These are phyloP conservation scores for Spinacia oleracea DNA, from an alignment of 179 eudicot species.

Conservation along the genomic window DNA sequence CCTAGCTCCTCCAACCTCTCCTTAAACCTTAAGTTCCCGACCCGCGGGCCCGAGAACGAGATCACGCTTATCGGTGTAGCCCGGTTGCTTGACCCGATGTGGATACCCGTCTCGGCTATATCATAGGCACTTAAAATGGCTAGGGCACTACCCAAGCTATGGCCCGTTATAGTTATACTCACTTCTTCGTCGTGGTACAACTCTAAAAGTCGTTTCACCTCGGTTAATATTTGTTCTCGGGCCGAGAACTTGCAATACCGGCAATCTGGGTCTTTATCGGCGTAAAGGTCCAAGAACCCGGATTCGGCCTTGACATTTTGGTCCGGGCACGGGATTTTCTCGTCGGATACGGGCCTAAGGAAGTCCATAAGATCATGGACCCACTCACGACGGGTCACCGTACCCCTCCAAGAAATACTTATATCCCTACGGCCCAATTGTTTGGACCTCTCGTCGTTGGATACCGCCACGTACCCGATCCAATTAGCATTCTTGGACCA, in stretches of 20 bases:
- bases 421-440: slow-evolving; percentile 58
- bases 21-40: slow-evolving; percentile 44
- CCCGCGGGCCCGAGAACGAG: slow-evolving; percentile 46
- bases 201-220: slow-evolving; percentile 36
- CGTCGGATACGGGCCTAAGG: slow-evolving; percentile 38
- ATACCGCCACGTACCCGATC: slow-evolving; percentile 61
- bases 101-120: slow-evolving; percentile 45
- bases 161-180: slow-evolving; percentile 46
- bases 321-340: slow-evolving; percentile 45
- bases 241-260: slow-evolving; percentile 49
- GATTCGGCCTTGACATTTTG: slow-evolving; percentile 44
- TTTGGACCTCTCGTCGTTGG: slow-evolving; percentile 51
- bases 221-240: slow-evolving; percentile 46
- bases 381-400: slow-evolving; percentile 59
- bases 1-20: slow-evolving; percentile 48
- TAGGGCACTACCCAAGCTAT: slow-evolving; percentile 46
- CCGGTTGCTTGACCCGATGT: slow-evolving; percentile 22
- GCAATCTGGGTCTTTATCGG: slow-evolving; percentile 50
- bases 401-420: slow-evolving; percentile 56
- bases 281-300: slow-evolving; percentile 60
- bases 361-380: slow-evolving; percentile 48
- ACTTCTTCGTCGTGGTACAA: slow-evolving; percentile 36
- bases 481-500: slow-evolving; percentile 63
- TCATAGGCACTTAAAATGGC: slow-evolving; percentile 45
- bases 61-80: slow-evolving; percentile 34